Evolutionary conservation across 2,329 filamentous ascomycete genomes (phyloP).

Genomic region (Trichoderma arundinaceum): DNA sequence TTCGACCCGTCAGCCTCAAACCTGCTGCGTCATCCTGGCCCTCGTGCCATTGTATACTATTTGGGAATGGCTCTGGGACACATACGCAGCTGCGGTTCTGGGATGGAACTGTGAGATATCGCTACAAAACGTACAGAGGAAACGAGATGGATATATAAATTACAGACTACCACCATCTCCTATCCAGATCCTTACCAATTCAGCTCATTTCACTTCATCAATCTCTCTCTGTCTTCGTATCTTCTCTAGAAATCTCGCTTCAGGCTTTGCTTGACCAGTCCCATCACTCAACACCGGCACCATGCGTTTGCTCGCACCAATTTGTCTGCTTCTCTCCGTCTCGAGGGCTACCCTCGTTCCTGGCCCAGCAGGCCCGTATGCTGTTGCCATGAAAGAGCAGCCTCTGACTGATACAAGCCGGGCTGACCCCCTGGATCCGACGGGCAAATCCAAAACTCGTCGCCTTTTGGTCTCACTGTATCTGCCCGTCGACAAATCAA

Average conservation of each 20-base stretch:
- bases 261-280: background rate
- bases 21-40: constrained; percentile 9
- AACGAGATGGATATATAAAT: constrained; percentile 1
- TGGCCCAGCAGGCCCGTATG: constrained; percentile 41
- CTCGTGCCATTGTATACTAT: constrained; percentile 23
- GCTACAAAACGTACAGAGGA: background rate
- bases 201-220: constrained; percentile 8
- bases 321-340: constrained; percentile 32
- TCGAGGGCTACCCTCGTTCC: constrained; percentile 40
- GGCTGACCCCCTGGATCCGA: constrained; percentile 43
- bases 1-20: background rate
- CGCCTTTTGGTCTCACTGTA: constrained; percentile 43
- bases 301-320: constrained; percentile 32
- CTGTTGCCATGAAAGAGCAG: constrained; percentile 38
- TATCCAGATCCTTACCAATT: background rate
- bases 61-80: constrained; percentile 16
- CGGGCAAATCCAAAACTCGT: constrained; percentile 35
- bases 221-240: background rate
- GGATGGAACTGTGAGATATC: constrained; percentile 34
- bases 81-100: constrained; percentile 2
- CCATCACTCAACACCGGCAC: background rate
- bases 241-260: background rate
- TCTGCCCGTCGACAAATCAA: constrained; percentile 39
- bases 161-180: background rate
- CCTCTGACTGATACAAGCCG: constrained; percentile 42